Percentiles rank a stretch among this genome's conserved stretches.
These are phyloP conservation scores for Aspergillus quadrilineatus DNA, from an alignment of 2,329 filamentous ascomycete genomes.

Conservation along the genomic window DNA sequence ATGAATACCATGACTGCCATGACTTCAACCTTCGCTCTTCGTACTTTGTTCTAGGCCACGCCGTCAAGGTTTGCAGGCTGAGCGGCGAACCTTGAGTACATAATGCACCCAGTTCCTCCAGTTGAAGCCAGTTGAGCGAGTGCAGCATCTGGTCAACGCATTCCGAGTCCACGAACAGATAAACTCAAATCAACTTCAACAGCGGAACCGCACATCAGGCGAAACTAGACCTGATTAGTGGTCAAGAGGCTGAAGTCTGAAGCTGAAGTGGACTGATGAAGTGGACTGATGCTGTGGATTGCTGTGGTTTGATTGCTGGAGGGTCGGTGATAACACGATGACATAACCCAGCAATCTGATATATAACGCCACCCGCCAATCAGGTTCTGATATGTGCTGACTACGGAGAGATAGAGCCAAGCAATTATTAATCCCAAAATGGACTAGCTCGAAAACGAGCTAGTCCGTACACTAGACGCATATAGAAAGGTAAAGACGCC, in stretches of 20 bases:
- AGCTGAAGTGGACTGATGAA: neutral
- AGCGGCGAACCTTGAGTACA: no score
- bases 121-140: neutral
- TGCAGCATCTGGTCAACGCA: no score
- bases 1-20: no score
- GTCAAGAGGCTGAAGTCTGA: neutral
- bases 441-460: neutral
- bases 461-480: no score
- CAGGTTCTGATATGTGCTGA: neutral
- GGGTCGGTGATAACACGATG: neutral
- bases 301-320: neutral
- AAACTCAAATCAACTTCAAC: neutral
- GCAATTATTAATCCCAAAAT: neutral
- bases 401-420: neutral
- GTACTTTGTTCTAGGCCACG: no score
- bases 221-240: neutral
- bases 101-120: no score
- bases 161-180: neutral
- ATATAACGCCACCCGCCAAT: neutral
- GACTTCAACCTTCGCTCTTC: no score
- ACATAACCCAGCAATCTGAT: neutral
- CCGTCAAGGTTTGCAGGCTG: no score
- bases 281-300: neutral
- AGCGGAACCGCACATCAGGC: conserved; percentile 3
- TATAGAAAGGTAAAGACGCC: no score